These are phyloP conservation scores for Naganishia sp. DNA, from an alignment of 1,284 basidiomycete genomes.

Conservation along the genomic window DNA sequence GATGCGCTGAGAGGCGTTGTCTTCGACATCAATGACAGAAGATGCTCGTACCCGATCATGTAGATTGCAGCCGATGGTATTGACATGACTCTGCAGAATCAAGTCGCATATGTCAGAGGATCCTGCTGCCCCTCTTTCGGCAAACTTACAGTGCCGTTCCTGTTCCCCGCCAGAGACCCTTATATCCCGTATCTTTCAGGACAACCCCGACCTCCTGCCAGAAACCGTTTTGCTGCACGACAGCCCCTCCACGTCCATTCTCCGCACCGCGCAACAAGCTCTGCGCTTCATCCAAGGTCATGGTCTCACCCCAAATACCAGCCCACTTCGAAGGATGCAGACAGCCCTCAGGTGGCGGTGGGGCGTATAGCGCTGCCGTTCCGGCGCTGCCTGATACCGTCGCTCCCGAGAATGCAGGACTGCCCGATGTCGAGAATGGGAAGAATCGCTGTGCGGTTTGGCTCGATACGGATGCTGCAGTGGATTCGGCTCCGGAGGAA, in stretches of 20 bases:
- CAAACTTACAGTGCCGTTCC: conserved; percentile 77
- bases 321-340: conserved; percentile 53
- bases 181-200: conserved; percentile 70
- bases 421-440: conserved; percentile 4
- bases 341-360: conserved; percentile 47
- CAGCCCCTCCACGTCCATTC: conserved; percentile 16
- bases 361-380: conserved; percentile 28
- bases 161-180: conserved; percentile 84
- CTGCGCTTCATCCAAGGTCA: conserved; percentile 37
- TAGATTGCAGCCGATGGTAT: conserved; percentile 92
- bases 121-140: too few species aligned
- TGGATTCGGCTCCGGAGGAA: conserved; percentile 7
- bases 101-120: background rate
- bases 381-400: conserved; percentile 5
- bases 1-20: background rate
- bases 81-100: conserved; percentile 69
- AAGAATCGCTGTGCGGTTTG: conserved; percentile 22
- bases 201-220: conserved; percentile 77
- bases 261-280: conserved; percentile 36
- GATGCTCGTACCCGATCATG: conserved; percentile 94
- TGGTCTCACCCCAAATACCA: conserved; percentile 53
- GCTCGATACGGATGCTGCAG: background rate
- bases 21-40: conserved; percentile 58
- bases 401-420: conserved; percentile 4
- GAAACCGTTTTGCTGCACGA: conserved; percentile 59